A percentile compares a stretch with the other conserved stretches of the same genome.
phyloP scores from a whole-genome alignment of 768 basidiomycete species.

The Myochromella boudieri region DNA sequence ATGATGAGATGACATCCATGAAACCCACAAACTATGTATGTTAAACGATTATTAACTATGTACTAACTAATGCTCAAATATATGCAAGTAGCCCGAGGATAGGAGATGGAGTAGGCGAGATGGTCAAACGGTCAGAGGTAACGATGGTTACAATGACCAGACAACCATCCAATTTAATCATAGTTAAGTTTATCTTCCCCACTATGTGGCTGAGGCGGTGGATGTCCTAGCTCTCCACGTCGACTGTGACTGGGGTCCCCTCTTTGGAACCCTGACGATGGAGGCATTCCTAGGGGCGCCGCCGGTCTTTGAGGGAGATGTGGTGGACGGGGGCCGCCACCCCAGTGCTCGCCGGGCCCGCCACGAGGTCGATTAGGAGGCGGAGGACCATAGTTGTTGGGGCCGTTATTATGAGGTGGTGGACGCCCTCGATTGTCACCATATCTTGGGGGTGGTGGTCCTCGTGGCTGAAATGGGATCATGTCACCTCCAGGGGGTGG shows the following conservation, averaged over 20 bases:
- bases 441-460: too few relatives aligned
- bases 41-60: neutral
- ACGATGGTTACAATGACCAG: too few relatives aligned
- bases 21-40: neutral
- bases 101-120: neutral
- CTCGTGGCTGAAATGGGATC: too few relatives aligned
- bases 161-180: too few relatives aligned
- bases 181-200: conserved; percentile 19
- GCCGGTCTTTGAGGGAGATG: conserved; percentile 7
- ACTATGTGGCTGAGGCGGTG: conserved; percentile 3
- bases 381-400: too few relatives aligned
- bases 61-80: too few relatives aligned
- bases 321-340: conserved; percentile 1
- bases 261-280: neutral
- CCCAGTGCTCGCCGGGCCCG: neutral
- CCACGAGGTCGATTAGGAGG: conserved; percentile 1
- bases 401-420: conserved; percentile 1
- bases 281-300: conserved; percentile 5
- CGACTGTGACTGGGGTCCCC: conserved; percentile 2
- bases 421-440: too few relatives aligned
- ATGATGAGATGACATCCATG: neutral
- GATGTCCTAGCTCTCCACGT: neutral
- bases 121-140: too few relatives aligned
- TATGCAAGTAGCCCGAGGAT: neutral
- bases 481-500: neutral